Percentiles rank a stretch among this genome's conserved stretches.
These are phyloP conservation scores for Tetramitus jugosus DNA, from an alignment of 208 protist genomes.

Conservation along the genomic window DNA sequence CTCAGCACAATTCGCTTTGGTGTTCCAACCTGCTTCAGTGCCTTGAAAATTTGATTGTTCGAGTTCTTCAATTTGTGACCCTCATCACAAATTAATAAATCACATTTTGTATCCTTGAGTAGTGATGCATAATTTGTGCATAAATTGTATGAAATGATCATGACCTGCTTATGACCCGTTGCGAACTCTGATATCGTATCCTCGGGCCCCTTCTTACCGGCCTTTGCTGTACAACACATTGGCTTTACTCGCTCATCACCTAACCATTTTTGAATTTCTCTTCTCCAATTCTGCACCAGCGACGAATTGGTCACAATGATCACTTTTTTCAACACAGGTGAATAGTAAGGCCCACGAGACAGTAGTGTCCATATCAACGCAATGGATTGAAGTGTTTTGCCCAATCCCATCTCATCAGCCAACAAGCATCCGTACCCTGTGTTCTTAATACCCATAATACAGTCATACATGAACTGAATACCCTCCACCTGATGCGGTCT, in stretches of 20 bases:
- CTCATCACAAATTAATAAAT: slow-evolving; percentile 80
- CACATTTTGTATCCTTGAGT: slow-evolving; percentile 33
- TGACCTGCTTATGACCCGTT: slow-evolving; percentile 26
- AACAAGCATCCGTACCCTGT: slow-evolving; percentile 54
- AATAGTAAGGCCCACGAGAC: neutral
- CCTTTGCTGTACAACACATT: neutral
- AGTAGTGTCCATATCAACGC: neutral
- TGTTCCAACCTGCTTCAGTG: slow-evolving; percentile 57
- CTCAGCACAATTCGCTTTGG: slow-evolving; percentile 69
- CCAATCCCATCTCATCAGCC: slow-evolving; percentile 56
- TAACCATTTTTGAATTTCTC: slow-evolving; percentile 29
- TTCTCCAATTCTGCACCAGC: slow-evolving; percentile 30
- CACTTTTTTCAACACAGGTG: slow-evolving; percentile 9
- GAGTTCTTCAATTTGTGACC: slow-evolving; percentile 75
- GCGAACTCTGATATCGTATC: slow-evolving; percentile 7
- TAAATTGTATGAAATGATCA: slow-evolving; percentile 53
- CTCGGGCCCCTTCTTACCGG: neutral
- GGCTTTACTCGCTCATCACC: slow-evolving; percentile 9
- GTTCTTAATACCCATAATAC: slow-evolving; percentile 57
- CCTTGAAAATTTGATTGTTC: slow-evolving; percentile 56
- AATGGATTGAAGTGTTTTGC: slow-evolving; percentile 47
- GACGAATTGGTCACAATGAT: slow-evolving; percentile 25
- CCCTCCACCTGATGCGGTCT: slow-evolving; percentile 72
- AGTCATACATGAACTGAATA: slow-evolving; percentile 81
- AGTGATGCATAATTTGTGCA: slow-evolving; percentile 40